phyloP scores from a whole-genome alignment of 345 rosid species.

The Melaleuca quinquenervia region DNA sequence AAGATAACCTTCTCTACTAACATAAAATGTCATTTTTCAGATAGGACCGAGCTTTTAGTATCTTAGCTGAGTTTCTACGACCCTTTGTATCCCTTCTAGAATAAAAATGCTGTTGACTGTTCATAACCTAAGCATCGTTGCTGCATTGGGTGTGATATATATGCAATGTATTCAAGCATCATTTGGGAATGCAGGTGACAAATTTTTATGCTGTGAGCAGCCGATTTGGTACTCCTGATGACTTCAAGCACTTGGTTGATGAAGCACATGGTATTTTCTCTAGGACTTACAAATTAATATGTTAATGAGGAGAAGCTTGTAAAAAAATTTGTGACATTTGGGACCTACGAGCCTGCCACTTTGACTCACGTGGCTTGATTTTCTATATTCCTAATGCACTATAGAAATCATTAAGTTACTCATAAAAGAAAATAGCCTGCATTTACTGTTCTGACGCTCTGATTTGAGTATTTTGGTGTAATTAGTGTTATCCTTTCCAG shows the following conservation, averaged over 20 bases:
- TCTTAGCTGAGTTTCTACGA: not conserved
- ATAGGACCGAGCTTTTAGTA: not conserved
- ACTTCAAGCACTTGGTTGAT: constrained; percentile 85
- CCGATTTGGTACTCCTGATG: constrained; percentile 94
- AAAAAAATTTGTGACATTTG: not conserved
- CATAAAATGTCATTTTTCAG: not conserved
- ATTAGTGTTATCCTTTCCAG: not conserved
- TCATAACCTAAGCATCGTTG: not conserved
- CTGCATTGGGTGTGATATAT: not conserved
- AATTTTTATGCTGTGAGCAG: constrained; percentile 86
- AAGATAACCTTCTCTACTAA: not conserved
- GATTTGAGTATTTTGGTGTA: not conserved
- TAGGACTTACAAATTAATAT: not conserved
- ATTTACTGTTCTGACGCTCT: not conserved
- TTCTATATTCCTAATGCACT: not conserved
- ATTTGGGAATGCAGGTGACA: constrained; percentile 44
- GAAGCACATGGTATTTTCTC: constrained; percentile 80
- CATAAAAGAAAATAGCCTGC: not conserved
- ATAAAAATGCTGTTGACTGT: not conserved
- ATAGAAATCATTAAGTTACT: not conserved
- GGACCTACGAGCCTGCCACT: not conserved
- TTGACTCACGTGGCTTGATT: not conserved
- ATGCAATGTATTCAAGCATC: not conserved
- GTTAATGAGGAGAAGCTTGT: not conserved
- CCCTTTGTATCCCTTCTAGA: not conserved